Percentiles rank a stretch among this genome's conserved stretches.
These are phyloP conservation scores for Erysimum cheiranthoides DNA, from an alignment of 345 rosid species.

Conservation along the genomic window DNA sequence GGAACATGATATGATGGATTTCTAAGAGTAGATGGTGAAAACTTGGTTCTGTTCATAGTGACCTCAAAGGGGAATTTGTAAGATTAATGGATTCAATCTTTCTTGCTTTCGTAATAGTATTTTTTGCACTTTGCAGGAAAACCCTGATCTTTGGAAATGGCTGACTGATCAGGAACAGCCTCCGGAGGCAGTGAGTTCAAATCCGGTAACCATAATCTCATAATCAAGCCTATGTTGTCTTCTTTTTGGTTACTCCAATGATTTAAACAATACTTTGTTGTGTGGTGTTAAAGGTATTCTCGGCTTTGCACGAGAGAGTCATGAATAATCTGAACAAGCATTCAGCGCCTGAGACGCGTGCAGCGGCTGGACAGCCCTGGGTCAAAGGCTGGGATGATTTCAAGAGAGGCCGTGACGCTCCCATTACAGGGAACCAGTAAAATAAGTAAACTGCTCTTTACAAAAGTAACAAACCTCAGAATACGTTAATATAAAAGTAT, in stretches of 20 bases:
- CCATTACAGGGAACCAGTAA: slow-evolving; percentile 48
- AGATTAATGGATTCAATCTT: not conserved
- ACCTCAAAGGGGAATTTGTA: not conserved
- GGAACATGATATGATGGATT: not conserved
- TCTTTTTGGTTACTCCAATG: not conserved
- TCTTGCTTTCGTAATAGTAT: not conserved
- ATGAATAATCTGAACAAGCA: slow-evolving; percentile 51
- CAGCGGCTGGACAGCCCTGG: slow-evolving; percentile 48
- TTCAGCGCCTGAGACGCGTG: slow-evolving; percentile 50
- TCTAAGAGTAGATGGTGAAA: not conserved
- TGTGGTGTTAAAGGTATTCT: slow-evolving; percentile 62
- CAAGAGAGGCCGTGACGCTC: slow-evolving; percentile 49
- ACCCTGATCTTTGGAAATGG: slow-evolving; percentile 98
- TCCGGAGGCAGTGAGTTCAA: slow-evolving; percentile 68
- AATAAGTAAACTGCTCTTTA: not conserved
- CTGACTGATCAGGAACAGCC: slow-evolving; percentile 86
- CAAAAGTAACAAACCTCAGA: slow-evolving; percentile 4
- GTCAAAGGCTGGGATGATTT: slow-evolving; percentile 53
- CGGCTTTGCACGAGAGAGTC: slow-evolving; percentile 66
- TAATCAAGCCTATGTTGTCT: not conserved
- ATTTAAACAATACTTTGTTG: not conserved
- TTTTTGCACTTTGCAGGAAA: slow-evolving; percentile 62
- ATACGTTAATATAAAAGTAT: slow-evolving; percentile 12
- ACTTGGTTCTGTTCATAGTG: slow-evolving; percentile 2
- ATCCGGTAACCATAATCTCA: slow-evolving; percentile 62